Conservation (phyloP, 257 asterid genomes). For the Ilex asprella region DNA sequence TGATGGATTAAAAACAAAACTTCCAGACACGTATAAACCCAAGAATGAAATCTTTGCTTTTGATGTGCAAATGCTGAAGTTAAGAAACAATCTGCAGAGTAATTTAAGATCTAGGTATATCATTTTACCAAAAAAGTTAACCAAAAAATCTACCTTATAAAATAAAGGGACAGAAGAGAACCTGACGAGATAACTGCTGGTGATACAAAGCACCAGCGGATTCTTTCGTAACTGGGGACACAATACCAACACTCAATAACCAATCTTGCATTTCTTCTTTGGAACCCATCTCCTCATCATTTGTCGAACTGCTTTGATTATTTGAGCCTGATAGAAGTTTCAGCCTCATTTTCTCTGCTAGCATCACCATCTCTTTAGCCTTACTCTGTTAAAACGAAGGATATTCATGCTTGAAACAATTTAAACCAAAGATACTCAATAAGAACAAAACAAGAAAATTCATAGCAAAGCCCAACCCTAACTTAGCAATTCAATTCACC, state of each 20-base stretch:
- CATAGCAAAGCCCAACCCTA: not conserved
- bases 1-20: no score
- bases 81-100: no score
- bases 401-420: not conserved
- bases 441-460: no score
- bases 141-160: not conserved
- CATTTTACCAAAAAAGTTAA: not conserved
- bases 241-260: slow-evolving; percentile 92
- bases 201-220: slow-evolving; percentile 98
- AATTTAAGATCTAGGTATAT: no score
- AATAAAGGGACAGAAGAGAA: slow-evolving; percentile 17
- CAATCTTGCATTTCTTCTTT: slow-evolving; percentile 98
- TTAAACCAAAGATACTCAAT: not conserved
- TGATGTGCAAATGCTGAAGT: no score
- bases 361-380: slow-evolving; percentile 95
- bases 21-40: no score
- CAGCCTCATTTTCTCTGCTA: slow-evolving; percentile 93
- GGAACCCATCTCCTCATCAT: slow-evolving; percentile 82
- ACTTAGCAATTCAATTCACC: not conserved
- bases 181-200: slow-evolving; percentile 98
- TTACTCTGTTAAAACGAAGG: slow-evolving; percentile 41
- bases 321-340: slow-evolving; percentile 83
- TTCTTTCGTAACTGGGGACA: slow-evolving; percentile 95
- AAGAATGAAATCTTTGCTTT: no score
- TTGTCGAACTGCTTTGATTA: slow-evolving; percentile 50